Conservation (phyloP, 495 filamentous ascomycete species). For the Aspergillus ellipticus region DNA sequence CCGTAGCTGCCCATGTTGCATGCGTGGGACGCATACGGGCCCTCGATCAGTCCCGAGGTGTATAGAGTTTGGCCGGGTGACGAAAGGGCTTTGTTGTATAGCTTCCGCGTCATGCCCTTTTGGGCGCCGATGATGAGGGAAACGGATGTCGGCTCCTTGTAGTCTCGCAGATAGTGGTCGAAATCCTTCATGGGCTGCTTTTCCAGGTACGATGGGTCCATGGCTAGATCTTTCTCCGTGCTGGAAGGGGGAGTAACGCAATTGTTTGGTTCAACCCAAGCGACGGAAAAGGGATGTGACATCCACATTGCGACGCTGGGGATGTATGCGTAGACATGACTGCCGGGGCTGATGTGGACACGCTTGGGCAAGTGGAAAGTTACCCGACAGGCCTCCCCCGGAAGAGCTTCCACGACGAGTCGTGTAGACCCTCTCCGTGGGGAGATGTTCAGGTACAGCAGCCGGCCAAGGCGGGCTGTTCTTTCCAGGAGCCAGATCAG, state of each 20-base stretch:
- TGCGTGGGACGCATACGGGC: constrained; percentile 72
- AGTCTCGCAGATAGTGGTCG: constrained; percentile 19
- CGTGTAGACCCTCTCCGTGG: constrained; percentile 33
- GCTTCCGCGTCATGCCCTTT: constrained; percentile 75
- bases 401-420: constrained; percentile 47
- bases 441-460: constrained; percentile 59
- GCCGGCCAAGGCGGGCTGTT: constrained; percentile 45
- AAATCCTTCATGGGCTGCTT: constrained; percentile 37
- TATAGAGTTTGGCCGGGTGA: constrained; percentile 56
- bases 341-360: constrained; percentile 69
- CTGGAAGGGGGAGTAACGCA: constrained; percentile 16
- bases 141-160: constrained; percentile 51
- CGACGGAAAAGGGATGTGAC: constrained; percentile 58
- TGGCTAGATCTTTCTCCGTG: not conserved
- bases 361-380: constrained; percentile 76
- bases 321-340: constrained; percentile 81
- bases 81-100: constrained; percentile 65
- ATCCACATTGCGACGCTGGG: constrained; percentile 69
- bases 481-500: constrained; percentile 66
- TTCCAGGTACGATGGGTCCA: constrained; percentile 29
- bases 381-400: constrained; percentile 53
- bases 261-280: constrained; percentile 45
- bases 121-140: constrained; percentile 76
- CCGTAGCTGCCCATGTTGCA: constrained; percentile 72
- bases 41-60: constrained; percentile 68